Conservation (phyloP, 768 basidiomycete species). For the Mycena polygramma region DNA sequence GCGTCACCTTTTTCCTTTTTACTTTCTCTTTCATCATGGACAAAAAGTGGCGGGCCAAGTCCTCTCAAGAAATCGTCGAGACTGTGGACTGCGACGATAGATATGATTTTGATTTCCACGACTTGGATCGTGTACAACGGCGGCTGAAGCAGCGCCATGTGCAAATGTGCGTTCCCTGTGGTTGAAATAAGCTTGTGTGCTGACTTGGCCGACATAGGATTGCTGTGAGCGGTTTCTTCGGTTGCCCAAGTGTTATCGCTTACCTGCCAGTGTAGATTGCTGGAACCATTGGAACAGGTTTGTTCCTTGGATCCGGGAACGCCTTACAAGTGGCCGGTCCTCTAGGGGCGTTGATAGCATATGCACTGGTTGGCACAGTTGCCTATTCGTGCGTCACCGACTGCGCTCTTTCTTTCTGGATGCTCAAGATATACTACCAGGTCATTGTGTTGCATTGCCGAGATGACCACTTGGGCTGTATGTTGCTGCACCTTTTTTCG, state of each 20-base stretch:
- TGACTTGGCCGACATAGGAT: constrained; percentile 57
- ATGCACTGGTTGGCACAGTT: constrained; percentile 73
- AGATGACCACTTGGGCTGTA: constrained; percentile 82
- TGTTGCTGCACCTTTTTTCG: background rate
- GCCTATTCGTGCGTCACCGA: constrained; percentile 66
- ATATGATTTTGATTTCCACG: constrained; percentile 68
- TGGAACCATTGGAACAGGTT: constrained; percentile 81
- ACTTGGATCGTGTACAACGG: constrained; percentile 79
- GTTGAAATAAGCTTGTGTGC: constrained; percentile 2
- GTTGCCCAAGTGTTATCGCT: background rate
- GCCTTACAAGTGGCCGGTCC: constrained; percentile 74
- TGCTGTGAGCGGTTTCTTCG: constrained; percentile 59
- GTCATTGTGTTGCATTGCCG: constrained; percentile 75
- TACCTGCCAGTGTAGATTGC: constrained; percentile 66
- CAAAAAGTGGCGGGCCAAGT: constrained; percentile 39
- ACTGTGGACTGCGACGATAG: constrained; percentile 42
- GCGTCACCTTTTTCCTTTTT: constrained; percentile 12
- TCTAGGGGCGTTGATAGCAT: constrained; percentile 74
- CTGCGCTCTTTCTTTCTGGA: background rate
- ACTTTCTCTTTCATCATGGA: constrained; percentile 27
- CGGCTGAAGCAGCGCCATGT: constrained; percentile 83
- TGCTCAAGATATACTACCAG: constrained; percentile 43
- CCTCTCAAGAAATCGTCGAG: constrained; percentile 38
- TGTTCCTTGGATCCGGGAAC: constrained; percentile 79
- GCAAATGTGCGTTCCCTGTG: constrained; percentile 67